A percentile compares a stretch with the other conserved stretches of the same genome.
phyloP scores from a whole-genome alignment of 768 basidiomycete species.

The Astraeus odoratus region DNA sequence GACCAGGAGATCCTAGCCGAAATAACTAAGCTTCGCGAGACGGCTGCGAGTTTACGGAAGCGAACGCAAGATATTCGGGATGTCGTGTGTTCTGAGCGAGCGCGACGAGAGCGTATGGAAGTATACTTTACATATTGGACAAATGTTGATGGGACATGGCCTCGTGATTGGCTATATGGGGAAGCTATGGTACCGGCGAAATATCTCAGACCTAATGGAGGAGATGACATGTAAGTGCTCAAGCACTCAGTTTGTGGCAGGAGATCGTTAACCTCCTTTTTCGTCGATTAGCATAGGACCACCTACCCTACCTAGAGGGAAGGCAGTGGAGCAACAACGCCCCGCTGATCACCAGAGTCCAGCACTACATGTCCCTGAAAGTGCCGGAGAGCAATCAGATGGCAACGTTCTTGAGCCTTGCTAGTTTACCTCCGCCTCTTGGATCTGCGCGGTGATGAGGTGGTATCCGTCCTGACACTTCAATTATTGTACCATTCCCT shows the following conservation, averaged over 20 bases:
- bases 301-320: neutral
- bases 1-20: constrained; percentile 12
- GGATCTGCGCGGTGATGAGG: no score
- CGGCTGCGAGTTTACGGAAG: constrained; percentile 14
- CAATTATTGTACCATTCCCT: no score
- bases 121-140: constrained; percentile 23
- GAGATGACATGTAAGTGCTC: neutral
- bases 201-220: constrained; percentile 1
- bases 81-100: constrained; percentile 16
- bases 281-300: neutral
- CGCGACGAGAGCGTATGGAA: constrained; percentile 22
- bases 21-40: constrained; percentile 6
- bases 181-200: constrained; percentile 2
- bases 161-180: constrained; percentile 19
- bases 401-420: no score
- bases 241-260: neutral
- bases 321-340: neutral
- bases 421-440: no score
- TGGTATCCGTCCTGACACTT: no score
- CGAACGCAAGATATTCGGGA: constrained; percentile 18
- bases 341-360: no score
- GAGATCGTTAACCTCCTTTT: neutral
- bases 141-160: constrained; percentile 17
- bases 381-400: no score
- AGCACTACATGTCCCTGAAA: no score